Evolutionary conservation across 75 land plant species (phyloP).

Genomic region (Selaginella moellendorffii): DNA sequence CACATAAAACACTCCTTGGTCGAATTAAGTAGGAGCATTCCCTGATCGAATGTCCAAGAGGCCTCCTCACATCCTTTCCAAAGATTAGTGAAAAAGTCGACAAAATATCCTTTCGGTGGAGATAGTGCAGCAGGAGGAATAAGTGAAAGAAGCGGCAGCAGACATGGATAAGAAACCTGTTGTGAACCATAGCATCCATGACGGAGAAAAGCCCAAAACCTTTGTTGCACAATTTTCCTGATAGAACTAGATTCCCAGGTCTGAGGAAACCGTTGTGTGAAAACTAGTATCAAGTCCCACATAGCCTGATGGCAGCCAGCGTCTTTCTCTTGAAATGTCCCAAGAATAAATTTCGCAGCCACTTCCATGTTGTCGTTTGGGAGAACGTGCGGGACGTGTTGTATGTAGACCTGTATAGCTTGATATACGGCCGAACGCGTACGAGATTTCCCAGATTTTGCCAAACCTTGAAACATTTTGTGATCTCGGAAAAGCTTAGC

Average conservation of each 20-base stretch:
- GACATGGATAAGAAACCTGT: slow-evolving; percentile 59
- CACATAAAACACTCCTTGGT: slow-evolving; percentile 70
- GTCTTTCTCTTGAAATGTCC: slow-evolving; percentile 76
- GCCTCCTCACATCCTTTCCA: slow-evolving; percentile 55
- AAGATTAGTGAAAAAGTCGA: slow-evolving; percentile 51
- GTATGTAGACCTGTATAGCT: slow-evolving; percentile 39
- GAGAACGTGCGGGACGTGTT: slow-evolving; percentile 43
- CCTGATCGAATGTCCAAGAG: slow-evolving; percentile 26
- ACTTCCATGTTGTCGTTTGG: slow-evolving; percentile 33
- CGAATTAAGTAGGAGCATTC: slow-evolving; percentile 37
- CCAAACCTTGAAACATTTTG: slow-evolving; percentile 44
- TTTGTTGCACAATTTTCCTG: slow-evolving; percentile 44
- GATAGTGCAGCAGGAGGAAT: slow-evolving; percentile 37
- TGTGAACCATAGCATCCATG: slow-evolving; percentile 93
- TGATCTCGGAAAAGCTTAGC: slow-evolving; percentile 44
- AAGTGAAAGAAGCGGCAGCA: slow-evolving; percentile 44
- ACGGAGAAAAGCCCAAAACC: slow-evolving; percentile 67
- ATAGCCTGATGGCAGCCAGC: slow-evolving; percentile 72
- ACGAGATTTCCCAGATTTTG: slow-evolving; percentile 47
- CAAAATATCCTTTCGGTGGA: slow-evolving; percentile 36
- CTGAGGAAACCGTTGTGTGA: slow-evolving; percentile 47
- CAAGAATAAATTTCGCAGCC: slow-evolving; percentile 43
- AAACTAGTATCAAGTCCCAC: slow-evolving; percentile 72
- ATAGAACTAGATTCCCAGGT: slow-evolving; percentile 43
- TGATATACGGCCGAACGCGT: slow-evolving; percentile 77